These are phyloP conservation scores for Podaxis sp. DNA, from an alignment of 768 basidiomycete species.

Conservation along the genomic window DNA sequence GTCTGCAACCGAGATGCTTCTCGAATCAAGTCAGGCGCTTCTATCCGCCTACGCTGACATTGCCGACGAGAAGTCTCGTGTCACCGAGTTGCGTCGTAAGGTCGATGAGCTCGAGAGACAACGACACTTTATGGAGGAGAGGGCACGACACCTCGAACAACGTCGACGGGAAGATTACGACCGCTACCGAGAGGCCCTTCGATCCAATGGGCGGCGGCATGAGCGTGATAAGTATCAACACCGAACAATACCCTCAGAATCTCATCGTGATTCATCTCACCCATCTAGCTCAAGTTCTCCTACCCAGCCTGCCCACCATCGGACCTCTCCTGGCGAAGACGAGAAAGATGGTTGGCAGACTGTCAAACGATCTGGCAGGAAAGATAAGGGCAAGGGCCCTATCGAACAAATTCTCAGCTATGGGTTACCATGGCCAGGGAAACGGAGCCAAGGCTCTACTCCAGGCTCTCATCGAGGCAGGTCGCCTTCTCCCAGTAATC, in stretches of 20 bases:
- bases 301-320: not conserved
- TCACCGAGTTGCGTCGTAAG: conserved; percentile 1
- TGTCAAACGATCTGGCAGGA: conserved; percentile 3
- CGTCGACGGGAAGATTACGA: conserved; percentile 8
- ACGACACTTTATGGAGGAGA: conserved; percentile 7
- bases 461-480: not conserved
- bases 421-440: not conserved
- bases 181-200: not conserved
- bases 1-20: conserved; percentile 5
- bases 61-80: conserved; percentile 1
- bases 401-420: not conserved
- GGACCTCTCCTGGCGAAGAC: not conserved
- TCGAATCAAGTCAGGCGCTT: conserved; percentile 9
- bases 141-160: not conserved
- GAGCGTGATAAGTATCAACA: not conserved
- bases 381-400: not conserved
- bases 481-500: not conserved
- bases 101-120: conserved; percentile 6
- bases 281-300: not conserved
- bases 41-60: conserved; percentile 9
- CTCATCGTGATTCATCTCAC: not conserved
- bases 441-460: not conserved
- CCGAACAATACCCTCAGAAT: not conserved
- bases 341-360: conserved; percentile 5
- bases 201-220: not conserved